Percentiles rank a stretch among this genome's conserved stretches.
phyloP scores from a whole-genome alignment of 139 green algal species.

The Prasinococcaceae sp. region DNA sequence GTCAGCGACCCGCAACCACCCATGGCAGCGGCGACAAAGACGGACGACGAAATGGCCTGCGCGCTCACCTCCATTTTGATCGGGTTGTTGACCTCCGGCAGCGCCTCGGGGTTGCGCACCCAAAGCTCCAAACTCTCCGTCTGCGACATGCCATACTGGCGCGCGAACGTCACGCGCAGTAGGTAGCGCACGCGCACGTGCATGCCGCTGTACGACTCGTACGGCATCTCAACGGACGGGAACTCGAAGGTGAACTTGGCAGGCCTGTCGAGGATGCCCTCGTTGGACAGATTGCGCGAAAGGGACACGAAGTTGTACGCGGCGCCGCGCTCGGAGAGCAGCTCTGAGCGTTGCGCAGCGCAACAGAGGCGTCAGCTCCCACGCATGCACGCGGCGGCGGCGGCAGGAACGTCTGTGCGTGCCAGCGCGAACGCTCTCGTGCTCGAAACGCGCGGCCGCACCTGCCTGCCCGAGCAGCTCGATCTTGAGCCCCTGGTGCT shows the following conservation, averaged over 20 bases:
- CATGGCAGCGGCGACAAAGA: too few species aligned
- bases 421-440: background rate
- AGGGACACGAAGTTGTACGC: constrained; percentile 79
- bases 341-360: constrained; percentile 35
- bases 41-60: too few species aligned
- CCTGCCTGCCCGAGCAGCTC: constrained; percentile 89
- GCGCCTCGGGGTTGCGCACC: constrained; percentile 19
- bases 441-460: too few species aligned
- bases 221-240: constrained; percentile 83
- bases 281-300: background rate
- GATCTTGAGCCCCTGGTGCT: constrained; percentile 87
- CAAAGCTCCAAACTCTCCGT: background rate
- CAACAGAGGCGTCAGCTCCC: background rate
- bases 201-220: constrained; percentile 87
- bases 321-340: constrained; percentile 63
- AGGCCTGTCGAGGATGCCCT: constrained; percentile 30
- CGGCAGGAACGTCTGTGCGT: background rate
- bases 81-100: constrained; percentile 31
- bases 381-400: background rate
- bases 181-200: constrained; percentile 38
- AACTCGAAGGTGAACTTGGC: constrained; percentile 88
- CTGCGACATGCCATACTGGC: constrained; percentile 30
- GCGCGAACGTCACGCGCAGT: constrained; percentile 66
- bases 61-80: constrained; percentile 94
- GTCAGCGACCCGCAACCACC: too few species aligned